phyloP scores from a whole-genome alignment of 176 grass and related monocot genomes.

The Aegilops umbellulata region DNA sequence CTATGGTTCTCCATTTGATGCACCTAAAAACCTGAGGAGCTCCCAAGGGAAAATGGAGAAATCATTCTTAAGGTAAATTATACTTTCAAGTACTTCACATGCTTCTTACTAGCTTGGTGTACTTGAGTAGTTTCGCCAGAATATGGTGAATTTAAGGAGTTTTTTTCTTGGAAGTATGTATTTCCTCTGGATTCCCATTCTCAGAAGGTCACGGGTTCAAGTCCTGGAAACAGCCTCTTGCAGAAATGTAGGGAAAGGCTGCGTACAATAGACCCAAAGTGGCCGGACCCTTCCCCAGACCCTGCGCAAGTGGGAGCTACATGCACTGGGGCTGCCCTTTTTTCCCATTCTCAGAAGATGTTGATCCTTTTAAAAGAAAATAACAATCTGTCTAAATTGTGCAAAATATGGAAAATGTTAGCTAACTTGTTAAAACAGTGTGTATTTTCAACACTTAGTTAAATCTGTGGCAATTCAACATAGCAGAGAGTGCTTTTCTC shows the following conservation, averaged over 20 bases:
- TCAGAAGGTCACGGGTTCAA: no score
- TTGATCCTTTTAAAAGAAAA: neutral
- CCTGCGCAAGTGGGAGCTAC: no score
- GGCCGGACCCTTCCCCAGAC: no score
- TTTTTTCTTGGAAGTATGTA: slow-evolving; percentile 3
- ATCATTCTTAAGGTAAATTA: slow-evolving; percentile 89
- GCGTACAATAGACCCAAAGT: no score
- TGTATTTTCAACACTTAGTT: neutral
- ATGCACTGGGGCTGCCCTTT: no score
- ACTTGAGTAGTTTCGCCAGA: neutral
- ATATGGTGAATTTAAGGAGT: no score
- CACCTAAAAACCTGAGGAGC: slow-evolving; percentile 63
- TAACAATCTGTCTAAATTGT: neutral
- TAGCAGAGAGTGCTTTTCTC: neutral
- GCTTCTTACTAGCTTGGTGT: slow-evolving; percentile 2
- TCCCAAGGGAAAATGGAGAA: slow-evolving; percentile 99
- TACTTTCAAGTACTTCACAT: slow-evolving; percentile 1
- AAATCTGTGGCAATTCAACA: neutral
- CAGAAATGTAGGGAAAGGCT: no score
- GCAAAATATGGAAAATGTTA: neutral
- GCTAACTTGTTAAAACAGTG: neutral
- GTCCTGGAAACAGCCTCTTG: no score
- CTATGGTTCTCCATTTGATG: slow-evolving; percentile 80
- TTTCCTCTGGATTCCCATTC: neutral
- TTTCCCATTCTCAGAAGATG: neutral